A percentile compares a stretch with the other conserved stretches of the same genome.
Conservation (phyloP, 140 eudicot species). For the Oenanthe javanica region DNA sequence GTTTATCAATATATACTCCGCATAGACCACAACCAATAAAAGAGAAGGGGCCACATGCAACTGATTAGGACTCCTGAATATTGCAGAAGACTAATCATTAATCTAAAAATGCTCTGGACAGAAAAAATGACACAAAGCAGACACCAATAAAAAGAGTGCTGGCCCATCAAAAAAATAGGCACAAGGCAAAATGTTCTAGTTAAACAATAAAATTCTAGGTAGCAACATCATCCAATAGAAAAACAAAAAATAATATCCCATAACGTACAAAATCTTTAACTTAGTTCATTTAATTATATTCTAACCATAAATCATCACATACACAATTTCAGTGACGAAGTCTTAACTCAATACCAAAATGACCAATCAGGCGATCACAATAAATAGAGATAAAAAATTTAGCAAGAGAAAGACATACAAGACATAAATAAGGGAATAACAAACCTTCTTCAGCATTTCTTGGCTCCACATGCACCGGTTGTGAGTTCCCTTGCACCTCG, state of each 20-base stretch:
- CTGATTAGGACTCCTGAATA: not conserved
- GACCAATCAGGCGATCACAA: not conserved
- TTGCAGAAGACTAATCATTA: not conserved
- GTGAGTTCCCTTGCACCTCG: conserved; percentile 13
- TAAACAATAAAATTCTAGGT: not conserved
- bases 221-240: not conserved
- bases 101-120: not conserved
- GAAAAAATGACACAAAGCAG: not conserved
- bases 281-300: not conserved
- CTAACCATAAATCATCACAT: not conserved
- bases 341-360: not conserved
- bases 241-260: not conserved
- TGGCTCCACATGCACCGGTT: conserved; percentile 19
- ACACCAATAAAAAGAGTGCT: not conserved
- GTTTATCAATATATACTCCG: not conserved
- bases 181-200: not conserved
- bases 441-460: conserved; percentile 22
- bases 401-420: not conserved
- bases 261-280: not conserved
- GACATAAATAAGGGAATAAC: not conserved
- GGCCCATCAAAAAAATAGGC: not conserved
- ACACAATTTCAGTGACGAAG: not conserved
- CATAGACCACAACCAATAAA: not conserved
- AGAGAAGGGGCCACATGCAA: not conserved
- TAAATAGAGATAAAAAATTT: not conserved